Percentiles rank a stretch among this genome's conserved stretches.
phyloP scores from a whole-genome alignment of 1,284 basidiomycete genomes.

The Tilletia caries region DNA sequence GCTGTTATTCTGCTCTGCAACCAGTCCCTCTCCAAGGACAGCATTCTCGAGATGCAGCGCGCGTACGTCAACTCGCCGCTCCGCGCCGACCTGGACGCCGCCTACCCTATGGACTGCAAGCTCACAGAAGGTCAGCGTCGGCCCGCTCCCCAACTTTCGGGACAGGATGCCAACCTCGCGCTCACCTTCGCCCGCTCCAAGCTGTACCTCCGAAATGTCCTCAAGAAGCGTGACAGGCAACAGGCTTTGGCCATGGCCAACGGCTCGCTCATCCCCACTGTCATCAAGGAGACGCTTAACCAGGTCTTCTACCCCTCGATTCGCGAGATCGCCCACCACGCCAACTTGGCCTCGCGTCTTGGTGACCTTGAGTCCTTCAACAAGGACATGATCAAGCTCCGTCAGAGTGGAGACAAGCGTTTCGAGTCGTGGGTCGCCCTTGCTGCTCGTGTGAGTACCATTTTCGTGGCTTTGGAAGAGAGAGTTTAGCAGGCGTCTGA shows the following conservation, averaged over 20 bases:
- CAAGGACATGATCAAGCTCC: constrained; percentile 17
- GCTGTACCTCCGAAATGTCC: constrained; percentile 17
- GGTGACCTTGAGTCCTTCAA: constrained; percentile 22
- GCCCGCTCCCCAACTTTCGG: neutral
- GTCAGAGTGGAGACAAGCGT: neutral
- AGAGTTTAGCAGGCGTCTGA: neutral
- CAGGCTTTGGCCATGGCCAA: constrained; percentile 17
- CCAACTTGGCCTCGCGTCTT: constrained; percentile 15
- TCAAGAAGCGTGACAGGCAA: constrained; percentile 20
- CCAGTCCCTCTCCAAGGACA: constrained; percentile 25
- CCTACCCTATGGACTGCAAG: constrained; percentile 17
- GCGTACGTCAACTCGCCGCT: neutral
- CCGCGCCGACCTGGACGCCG: neutral
- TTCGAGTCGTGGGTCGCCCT: constrained; percentile 21
- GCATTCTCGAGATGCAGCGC: neutral
- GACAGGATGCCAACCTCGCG: constrained; percentile 8
- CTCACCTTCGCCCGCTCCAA: constrained; percentile 19
- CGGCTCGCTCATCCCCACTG: constrained; percentile 18
- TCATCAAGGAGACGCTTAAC: constrained; percentile 21
- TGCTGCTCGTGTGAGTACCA: constrained; percentile 14
- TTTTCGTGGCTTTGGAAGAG: neutral
- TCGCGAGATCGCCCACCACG: constrained; percentile 14
- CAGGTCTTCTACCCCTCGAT: constrained; percentile 19
- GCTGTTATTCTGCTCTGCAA: constrained; percentile 43
- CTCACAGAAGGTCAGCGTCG: constrained; percentile 10